phyloP scores from a whole-genome alignment of 2,329 filamentous ascomycete genomes.

The Fusarium succisae region DNA sequence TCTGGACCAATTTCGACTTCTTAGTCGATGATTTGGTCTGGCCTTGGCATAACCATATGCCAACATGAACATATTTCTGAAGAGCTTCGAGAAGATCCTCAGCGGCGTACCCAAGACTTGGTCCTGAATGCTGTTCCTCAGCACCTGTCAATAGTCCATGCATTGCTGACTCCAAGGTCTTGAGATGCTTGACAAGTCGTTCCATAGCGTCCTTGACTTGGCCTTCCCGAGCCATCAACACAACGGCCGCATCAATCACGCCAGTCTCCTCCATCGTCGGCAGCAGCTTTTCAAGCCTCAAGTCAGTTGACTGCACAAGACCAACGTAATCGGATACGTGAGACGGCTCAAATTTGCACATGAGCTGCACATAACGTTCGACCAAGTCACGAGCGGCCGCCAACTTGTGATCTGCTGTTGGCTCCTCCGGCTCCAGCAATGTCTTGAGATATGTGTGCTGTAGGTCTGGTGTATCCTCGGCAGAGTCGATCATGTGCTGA shows the following conservation, averaged over 20 bases:
- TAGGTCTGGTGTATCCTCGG: conserved; percentile 67
- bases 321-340: conserved; percentile 90
- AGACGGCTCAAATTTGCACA: conserved; percentile 84
- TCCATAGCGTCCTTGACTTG: conserved; percentile 85
- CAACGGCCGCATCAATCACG: conserved; percentile 90
- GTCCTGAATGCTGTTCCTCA: conserved; percentile 62
- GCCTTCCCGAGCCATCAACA: conserved; percentile 89
- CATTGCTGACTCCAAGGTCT: conserved; percentile 81
- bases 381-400: conserved; percentile 68
- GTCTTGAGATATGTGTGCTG: conserved; percentile 82
- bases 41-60: conserved; percentile 93
- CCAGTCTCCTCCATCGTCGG: conserved; percentile 90
- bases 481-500: conserved; percentile 68
- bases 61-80: conserved; percentile 90
- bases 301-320: conserved; percentile 76
- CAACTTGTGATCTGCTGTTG: conserved; percentile 46
- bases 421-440: conserved; percentile 72
- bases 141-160: conserved; percentile 75
- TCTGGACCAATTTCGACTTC: conserved; percentile 56
- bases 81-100: conserved; percentile 80
- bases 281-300: conserved; percentile 81
- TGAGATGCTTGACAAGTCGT: conserved; percentile 82
- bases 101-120: conserved; percentile 68
- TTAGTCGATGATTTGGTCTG: conserved; percentile 72
- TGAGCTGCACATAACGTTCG: conserved; percentile 87